Evolutionary conservation across 768 basidiomycete species (phyloP), one percentile per base, ranked within the genome.

Genomic region (Hypholoma fasciculare): DNA sequence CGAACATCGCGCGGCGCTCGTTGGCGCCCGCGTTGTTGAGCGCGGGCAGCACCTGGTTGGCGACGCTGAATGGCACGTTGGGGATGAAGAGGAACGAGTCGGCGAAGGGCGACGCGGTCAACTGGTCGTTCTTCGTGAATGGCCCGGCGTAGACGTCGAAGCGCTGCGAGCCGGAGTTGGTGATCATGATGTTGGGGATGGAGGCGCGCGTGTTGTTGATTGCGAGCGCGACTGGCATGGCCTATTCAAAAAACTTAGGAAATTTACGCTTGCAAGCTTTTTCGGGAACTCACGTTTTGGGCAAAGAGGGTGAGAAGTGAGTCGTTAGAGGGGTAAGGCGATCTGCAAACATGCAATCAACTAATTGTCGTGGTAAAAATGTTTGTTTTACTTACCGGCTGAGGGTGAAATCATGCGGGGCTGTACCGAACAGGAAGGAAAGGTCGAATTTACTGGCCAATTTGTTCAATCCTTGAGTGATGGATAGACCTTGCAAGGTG

Each of bases 101-200:
- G 0, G 74, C 69, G 67, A 89, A 94, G 0, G 92, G 90, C 6
- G 83, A 85, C 1, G 83, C 82, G 0, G 89, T 89, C 46, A 93
- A 79, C 63, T 92, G 87, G 69, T 94, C 91, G 68, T 93, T 90
- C 69, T 85, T 85, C 30, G 87, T 88, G 73, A 94, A 94, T 2
- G 83, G 65, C 1, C 92, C 92, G 1, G 78, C 63, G 65, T 84
- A 86, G 51, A 92, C 69, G 63, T 89, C 81, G 71, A 85, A 91
- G 50, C 90, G 84, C 64, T 85, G 76, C 11, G 78, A 82, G 11
- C 82, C 88, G 1, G 87, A 81, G 71, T 89, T 86, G 52, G 77
- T 72, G 57, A 92, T 82, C 68, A 89, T 82, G 62, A 90, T 74
- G 61, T 80, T 85, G 36, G 89, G 85, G 49, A 82, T 80, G 2